Percentiles rank a stretch among this genome's conserved stretches.
Conservation (phyloP, 2,329 filamentous ascomycete species). For the Microsporum audouinii region DNA sequence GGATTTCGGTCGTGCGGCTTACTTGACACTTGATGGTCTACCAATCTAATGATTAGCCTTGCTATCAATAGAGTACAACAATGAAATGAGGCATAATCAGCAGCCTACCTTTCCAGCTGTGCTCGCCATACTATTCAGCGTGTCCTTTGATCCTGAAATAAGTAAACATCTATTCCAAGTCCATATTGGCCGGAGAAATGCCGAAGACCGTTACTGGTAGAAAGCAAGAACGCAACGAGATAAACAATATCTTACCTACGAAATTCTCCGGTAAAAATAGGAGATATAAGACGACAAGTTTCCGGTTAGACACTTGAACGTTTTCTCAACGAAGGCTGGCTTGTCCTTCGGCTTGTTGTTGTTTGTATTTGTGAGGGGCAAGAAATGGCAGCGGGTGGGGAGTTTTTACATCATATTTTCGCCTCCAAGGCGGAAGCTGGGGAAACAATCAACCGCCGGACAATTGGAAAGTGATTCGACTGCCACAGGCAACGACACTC, state of each 20-base stretch:
- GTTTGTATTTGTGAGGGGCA: constrained; percentile 2
- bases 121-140: constrained; percentile 37
- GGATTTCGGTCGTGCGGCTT: constrained; percentile 12
- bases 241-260: neutral
- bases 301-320: neutral
- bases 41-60: constrained; percentile 6
- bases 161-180: neutral
- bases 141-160: neutral
- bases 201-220: neutral
- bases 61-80: constrained; percentile 10
- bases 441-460: neutral
- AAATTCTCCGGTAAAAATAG: neutral
- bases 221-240: neutral
- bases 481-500: neutral
- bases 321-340: neutral
- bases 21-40: constrained; percentile 88
- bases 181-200: neutral
- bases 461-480: neutral
- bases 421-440: constrained; percentile 1
- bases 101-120: constrained; percentile 45
- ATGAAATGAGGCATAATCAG: neutral
- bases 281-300: neutral
- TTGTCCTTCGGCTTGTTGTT: neutral
- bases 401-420: neutral
- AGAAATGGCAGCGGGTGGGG: neutral